Evolutionary conservation across 352 stramenopile genomes (phyloP), one percentile per base, ranked within the genome.

Genomic region (Phytopythium chamaehyphon): DNA sequence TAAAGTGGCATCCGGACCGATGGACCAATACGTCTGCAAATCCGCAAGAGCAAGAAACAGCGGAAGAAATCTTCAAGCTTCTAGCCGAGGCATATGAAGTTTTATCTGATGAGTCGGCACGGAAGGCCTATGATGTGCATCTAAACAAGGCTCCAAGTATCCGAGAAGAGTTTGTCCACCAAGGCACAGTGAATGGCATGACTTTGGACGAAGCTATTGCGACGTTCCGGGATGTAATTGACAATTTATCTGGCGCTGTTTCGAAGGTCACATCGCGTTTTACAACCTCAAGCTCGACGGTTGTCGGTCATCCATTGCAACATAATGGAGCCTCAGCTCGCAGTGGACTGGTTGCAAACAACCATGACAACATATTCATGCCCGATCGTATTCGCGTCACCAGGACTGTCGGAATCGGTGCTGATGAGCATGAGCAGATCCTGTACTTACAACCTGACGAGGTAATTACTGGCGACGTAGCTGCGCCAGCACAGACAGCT

Each of bases 1-100:
- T 95, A n/a, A 91, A 90, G 51, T 95, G 85, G 85, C 85, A 95
- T 53, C 83, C 85, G 5, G 85, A 95, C 59, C 81, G 83, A 5
- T 93, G 79, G 80, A 61, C 84, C 1, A 74, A 73, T 24, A 64
- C 61, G 11, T 53, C 59, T 0, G 35, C 55, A 6, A 76, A 72
- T n/a, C 55, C 77, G 5, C 59, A 80, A 23, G 83, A 93, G 51
- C 67, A 82, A 44, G 64, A 83, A 14, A 81, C 78, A 19, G 83
- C 81, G 8, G 83, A 93, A 39, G 64, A 85, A 33, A 72, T 88
- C 16, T 95, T 95, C 48, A 95, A 95, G 53, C 53, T 95, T 6
- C 57, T 93, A 16, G 85, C 85, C 12, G 85, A 93, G 58, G 76
- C 85, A 7, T 93, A 95, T 39, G 84, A 95, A 55, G 75, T 90